Percentiles rank a stretch among this genome's conserved stretches.
Evolutionary conservation across 257 asterid genomes (phyloP).

Genomic region (Dorcoceras hygrometricum): DNA sequence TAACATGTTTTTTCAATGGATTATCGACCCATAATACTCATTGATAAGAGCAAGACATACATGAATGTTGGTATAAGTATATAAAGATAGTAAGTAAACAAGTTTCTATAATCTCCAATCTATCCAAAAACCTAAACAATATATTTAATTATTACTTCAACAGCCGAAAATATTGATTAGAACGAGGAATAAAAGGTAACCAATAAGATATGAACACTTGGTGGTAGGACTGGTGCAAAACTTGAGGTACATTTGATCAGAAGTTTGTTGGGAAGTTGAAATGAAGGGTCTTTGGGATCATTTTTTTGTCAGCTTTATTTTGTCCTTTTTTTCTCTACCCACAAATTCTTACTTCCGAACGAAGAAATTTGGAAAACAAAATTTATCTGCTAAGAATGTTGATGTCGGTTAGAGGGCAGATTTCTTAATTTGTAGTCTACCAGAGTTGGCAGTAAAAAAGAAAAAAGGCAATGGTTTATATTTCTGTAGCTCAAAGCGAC

Average conservation of each 20-base stretch:
- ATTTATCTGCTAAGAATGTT: background rate
- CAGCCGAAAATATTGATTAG: background rate
- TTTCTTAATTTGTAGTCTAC: background rate
- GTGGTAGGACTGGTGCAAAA: background rate
- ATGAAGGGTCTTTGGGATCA: background rate
- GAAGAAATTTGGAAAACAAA: background rate
- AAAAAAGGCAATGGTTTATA: too few species aligned
- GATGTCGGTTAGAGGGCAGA: background rate
- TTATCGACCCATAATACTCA: too few species aligned
- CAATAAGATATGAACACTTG: background rate
- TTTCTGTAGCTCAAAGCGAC: background rate
- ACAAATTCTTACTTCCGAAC: background rate
- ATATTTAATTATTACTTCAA: too few species aligned
- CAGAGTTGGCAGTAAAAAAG: background rate
- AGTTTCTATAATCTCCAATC: too few species aligned
- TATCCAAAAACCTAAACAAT: too few species aligned
- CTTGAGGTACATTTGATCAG: background rate
- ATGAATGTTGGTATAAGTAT: too few species aligned
- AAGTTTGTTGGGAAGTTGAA: background rate
- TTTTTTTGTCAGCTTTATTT: background rate
- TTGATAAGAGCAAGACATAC: too few species aligned
- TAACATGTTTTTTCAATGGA: too few species aligned
- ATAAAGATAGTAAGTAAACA: too few species aligned
- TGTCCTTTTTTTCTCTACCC: background rate
- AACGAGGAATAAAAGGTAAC: background rate